phyloP scores from a whole-genome alignment of 2,329 filamentous ascomycete genomes.

The Xylaria sp. region DNA sequence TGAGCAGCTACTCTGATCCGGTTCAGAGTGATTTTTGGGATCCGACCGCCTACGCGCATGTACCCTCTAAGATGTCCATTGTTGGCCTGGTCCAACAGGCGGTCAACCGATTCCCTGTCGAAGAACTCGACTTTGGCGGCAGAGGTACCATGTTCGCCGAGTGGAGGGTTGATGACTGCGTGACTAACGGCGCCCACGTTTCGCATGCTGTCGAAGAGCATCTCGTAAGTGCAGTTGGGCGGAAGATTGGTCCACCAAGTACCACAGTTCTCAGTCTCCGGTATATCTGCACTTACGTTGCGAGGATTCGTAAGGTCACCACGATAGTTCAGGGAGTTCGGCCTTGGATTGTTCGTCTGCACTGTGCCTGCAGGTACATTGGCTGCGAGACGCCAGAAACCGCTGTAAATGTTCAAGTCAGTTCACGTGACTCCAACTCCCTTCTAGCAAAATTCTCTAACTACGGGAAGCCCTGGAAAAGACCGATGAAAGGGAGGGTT shows the following conservation, averaged over 20 bases:
- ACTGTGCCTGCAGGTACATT: neutral
- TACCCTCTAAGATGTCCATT: neutral
- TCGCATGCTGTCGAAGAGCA: constrained; percentile 28
- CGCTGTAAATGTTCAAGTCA: neutral
- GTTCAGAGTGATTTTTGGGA: constrained; percentile 11
- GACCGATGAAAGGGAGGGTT: too few relatives aligned
- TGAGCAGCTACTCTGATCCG: constrained; percentile 1
- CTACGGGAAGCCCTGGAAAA: too few relatives aligned
- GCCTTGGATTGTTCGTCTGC: neutral
- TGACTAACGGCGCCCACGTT: constrained; percentile 19
- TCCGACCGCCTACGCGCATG: constrained; percentile 7
- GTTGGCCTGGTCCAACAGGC: neutral
- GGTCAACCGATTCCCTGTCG: constrained; percentile 16
- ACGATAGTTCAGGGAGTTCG: constrained; percentile 15
- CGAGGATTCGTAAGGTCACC: constrained; percentile 19
- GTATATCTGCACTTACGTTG: constrained; percentile 15
- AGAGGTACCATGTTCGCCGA: neutral
- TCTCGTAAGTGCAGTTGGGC: constrained; percentile 3
- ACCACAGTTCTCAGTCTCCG: constrained; percentile 14
- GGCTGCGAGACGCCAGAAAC: constrained; percentile 1
- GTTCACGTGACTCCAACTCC: neutral
- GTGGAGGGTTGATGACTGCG: constrained; percentile 12
- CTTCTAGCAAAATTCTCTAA: neutral
- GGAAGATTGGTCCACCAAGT: constrained; percentile 25
- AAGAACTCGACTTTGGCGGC: constrained; percentile 26